Evolutionary conservation across 176 grass and related monocot genomes (phyloP), one percentile per base, ranked within the genome.

Genomic region (Aegilops tauschii): DNA sequence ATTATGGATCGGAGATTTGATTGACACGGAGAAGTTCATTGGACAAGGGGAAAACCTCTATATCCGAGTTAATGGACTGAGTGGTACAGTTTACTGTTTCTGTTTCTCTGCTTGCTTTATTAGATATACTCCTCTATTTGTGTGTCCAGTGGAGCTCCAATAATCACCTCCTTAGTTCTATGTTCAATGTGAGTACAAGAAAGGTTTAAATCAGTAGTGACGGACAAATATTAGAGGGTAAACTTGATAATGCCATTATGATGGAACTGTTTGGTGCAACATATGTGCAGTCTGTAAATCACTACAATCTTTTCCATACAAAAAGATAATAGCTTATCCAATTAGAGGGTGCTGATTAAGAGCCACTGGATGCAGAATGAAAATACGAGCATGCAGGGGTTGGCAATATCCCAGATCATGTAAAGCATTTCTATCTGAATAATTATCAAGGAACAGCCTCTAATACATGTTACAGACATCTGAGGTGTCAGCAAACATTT

Each of bases 1-100:
- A 49, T 49, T 49, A 49, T 49, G 45, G 45, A 49, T 5, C 0
- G 4, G 45, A 49, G 45, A 49, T 49, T 49, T 49, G 45, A 49
- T 49, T 12, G 45, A 14, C 45, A 49, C 12, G 4, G 45, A 49
- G 45, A 49, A 59, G 31, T 36, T 62, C n/a, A 66, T 20, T 35
- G 39, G 8, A 14, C 34, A 69, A 18, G 84, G 68, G 5, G 75
- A 90, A 68, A 82, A 90, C 83, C 79, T 93, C 5, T 90, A 90
- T 50, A 63, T 93, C 8, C 77, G 77, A 28, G 44, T 92, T 49
- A 76, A 76, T 2, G 10, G 35, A 13, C 56, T 81, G 29, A 47
- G 74, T 52, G 87, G 87, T 89, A 91, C 8, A 68, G 3, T 47
- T n/a, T 65, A 30, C 45, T 50, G 25, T 42, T 29, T 80, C 8